Base-by-base conservation (phyloP, 495 filamentous ascomycete species). In the Emericellopsis terricola region DNA sequence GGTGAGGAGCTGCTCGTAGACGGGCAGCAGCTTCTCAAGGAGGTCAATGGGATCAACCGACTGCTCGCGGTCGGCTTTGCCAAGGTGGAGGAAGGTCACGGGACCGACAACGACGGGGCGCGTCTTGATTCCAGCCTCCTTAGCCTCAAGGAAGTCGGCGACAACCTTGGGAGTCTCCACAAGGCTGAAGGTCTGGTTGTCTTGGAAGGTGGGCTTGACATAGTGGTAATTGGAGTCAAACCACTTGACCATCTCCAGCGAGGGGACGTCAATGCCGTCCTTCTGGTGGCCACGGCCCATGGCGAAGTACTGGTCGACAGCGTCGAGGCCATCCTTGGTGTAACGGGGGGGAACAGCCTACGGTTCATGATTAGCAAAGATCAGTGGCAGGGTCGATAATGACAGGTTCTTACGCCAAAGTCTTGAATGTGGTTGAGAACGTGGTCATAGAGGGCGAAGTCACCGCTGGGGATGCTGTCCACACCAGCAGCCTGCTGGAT, bases 221-320 rank as follows among this genome's bases (percentile, higher is more conserved):
- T 96, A 96, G 71, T 97, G 89, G 74, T 97, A 97, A 77, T 97
- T 97, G 44, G 83, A 92, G 70, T 97, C 89, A 57, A 97, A 97
- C 89, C 91, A 97, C 67, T 97, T 97, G 36, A 97, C 89, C 89
- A 97, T 97, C 69, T 97, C 89, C 56, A 96, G 67, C 49, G 65
- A 67, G 31, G 87, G 86, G 47, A 97, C 89, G 64, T 97, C 89
- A 43, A 97, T 71, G 44, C 76, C 83, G 37, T 69, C 67, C 69
- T 81, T 84, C 62, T 97, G 89, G 59, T 83, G 86, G 56, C 89
- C 89, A 72, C 89, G 78, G 50, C 91, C 89, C 89, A 96, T 92
- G 55, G 89, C 91, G 56, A 96, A 97, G 78, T 91, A 94, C 57
- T 89, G 81, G 64, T 96, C 89, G 48, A 97, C 65, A 30, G 78